phyloP scores from a whole-genome alignment of 768 basidiomycete species.

The Tricholoma bakamatsutake region DNA sequence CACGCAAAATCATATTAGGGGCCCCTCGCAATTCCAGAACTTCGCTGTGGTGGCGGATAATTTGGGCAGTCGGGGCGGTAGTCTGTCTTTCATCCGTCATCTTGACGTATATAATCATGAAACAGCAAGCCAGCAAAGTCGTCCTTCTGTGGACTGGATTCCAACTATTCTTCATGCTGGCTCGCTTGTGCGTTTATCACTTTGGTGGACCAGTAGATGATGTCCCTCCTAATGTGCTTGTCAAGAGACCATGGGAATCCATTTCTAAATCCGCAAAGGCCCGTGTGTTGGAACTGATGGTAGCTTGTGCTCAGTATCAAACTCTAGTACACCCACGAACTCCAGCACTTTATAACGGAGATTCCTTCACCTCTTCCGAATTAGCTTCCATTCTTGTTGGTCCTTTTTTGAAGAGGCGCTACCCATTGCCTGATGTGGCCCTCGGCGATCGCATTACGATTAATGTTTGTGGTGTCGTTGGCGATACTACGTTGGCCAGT shows the following conservation, averaged over 20 bases:
- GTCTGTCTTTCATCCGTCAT: conserved; percentile 14
- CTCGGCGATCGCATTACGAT: not conserved
- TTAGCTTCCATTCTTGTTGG: not conserved
- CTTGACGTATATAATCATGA: conserved; percentile 16
- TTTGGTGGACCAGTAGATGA: not conserved
- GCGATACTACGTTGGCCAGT: not conserved
- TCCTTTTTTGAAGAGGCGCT: not conserved
- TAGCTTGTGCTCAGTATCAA: not conserved
- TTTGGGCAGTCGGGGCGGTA: conserved; percentile 19
- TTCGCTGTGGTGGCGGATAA: conserved; percentile 12
- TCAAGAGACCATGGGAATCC: not conserved
- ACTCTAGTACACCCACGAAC: not conserved
- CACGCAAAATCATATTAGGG: not conserved
- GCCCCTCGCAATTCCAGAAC: conserved; percentile 10
- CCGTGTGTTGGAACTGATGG: not conserved
- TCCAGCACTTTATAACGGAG: not conserved
- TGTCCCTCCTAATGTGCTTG: not conserved
- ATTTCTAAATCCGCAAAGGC: not conserved
- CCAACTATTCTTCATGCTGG: not conserved
- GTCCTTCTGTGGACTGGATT: not conserved
- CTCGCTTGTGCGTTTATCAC: not conserved
- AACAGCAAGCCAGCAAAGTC: not conserved
- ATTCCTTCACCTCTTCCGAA: not conserved
- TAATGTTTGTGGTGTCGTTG: not conserved
- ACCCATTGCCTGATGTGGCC: not conserved